phyloP scores from a whole-genome alignment of 176 grass and related monocot species.

The Chloris gayana region DNA sequence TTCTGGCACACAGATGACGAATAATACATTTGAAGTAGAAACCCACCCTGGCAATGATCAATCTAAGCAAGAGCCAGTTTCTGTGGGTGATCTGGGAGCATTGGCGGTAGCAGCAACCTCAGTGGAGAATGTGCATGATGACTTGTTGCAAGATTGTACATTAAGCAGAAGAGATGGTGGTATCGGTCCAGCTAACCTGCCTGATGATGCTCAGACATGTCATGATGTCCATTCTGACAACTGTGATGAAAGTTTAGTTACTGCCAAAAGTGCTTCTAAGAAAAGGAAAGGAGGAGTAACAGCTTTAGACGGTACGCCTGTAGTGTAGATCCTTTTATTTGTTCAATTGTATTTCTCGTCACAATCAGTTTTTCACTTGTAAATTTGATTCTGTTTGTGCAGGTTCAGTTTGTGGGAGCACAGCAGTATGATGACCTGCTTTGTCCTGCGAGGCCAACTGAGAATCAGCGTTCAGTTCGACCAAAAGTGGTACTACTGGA shows the following conservation, averaged over 20 bases:
- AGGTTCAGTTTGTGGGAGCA: not conserved
- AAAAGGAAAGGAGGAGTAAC: constrained; percentile 41
- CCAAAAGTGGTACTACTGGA: constrained; percentile 53
- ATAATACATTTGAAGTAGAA: constrained; percentile 46
- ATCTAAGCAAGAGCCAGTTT: constrained; percentile 34
- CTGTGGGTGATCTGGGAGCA: constrained; percentile 36
- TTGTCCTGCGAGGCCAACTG: constrained; percentile 24
- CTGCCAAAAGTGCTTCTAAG: not conserved
- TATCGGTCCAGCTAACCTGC: constrained; percentile 16
- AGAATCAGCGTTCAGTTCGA: constrained; percentile 48
- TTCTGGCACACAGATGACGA: constrained; percentile 3
- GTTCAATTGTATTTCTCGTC: constrained; percentile 17
- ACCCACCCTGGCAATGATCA: constrained; percentile 33
- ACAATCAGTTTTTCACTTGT: too few species aligned
- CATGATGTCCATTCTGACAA: constrained; percentile 26
- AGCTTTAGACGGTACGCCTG: constrained; percentile 25
- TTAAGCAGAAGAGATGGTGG: constrained; percentile 29
- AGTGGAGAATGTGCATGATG: constrained; percentile 46
- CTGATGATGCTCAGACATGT: not conserved
- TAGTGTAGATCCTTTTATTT: constrained; percentile 9
- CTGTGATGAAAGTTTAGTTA: constrained; percentile 34
- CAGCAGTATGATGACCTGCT: not conserved
- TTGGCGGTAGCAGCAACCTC: constrained; percentile 25
- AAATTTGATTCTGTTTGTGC: too few species aligned
- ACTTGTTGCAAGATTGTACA: constrained; percentile 40